phyloP scores from a whole-genome alignment of 2,329 filamentous ascomycete species.

The Curvularia lunata region DNA sequence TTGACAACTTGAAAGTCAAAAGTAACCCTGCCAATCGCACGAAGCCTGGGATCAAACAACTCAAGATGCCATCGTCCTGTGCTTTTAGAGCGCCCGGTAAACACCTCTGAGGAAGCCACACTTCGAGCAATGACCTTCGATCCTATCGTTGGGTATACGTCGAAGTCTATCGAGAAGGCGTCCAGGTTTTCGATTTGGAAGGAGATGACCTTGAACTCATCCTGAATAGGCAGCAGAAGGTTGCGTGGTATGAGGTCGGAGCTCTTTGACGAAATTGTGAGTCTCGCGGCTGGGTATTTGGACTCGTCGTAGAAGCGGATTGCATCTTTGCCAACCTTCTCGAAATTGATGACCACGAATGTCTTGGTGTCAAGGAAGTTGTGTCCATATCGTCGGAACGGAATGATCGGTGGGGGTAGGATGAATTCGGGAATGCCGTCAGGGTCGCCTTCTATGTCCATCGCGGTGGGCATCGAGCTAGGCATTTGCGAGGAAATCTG shows the following conservation, averaged over 20 bases:
- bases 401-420: conserved; percentile 93
- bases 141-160: conserved; percentile 96
- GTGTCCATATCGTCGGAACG: conserved; percentile 90
- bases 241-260: conserved; percentile 97
- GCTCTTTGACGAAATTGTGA: conserved; percentile 95
- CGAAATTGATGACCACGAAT: conserved; percentile 91
- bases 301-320: conserved; percentile 96
- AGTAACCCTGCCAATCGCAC: conserved; percentile 89
- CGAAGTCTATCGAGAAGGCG: conserved; percentile 93
- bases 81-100: conserved; percentile 75
- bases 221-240: conserved; percentile 91
- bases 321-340: conserved; percentile 73
- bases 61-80: conserved; percentile 84
- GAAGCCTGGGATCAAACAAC: conserved; percentile 87
- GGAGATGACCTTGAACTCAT: conserved; percentile 90
- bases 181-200: conserved; percentile 96
- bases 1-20: conserved; percentile 98
- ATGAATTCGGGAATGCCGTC: conserved; percentile 93
- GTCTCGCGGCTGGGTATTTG: conserved; percentile 91
- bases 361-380: conserved; percentile 99
- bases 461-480: conserved; percentile 48
- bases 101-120: conserved; percentile 86
- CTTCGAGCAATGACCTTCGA: conserved; percentile 97
- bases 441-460: conserved; percentile 71
- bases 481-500: conserved; percentile 52